phyloP scores from a whole-genome alignment of 1,284 basidiomycete genomes.

The Cronartium quercuum region DNA sequence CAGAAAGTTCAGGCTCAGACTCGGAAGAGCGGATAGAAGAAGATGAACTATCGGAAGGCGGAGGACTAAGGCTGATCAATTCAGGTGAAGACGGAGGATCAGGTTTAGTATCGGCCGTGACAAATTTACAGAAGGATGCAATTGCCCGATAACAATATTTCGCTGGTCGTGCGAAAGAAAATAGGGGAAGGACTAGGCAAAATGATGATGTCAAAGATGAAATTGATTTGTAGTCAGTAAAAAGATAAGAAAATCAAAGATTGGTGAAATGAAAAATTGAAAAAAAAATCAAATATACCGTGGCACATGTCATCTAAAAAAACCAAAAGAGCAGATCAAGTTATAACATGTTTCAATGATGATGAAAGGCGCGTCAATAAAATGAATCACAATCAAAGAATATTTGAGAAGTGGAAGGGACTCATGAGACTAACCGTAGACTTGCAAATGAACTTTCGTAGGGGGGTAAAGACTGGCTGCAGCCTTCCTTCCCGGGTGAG shows the following conservation, averaged over 20 bases:
- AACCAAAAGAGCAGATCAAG: too few relatives aligned
- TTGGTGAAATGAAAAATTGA: not conserved
- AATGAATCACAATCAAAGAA: not conserved
- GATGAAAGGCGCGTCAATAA: not conserved
- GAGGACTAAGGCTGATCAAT: not conserved
- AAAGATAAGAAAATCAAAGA: conserved; percentile 39
- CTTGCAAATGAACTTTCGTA: conserved; percentile 84
- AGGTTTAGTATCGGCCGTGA: conserved; percentile 44
- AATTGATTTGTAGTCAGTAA: conserved; percentile 52
- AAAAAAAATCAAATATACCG: not conserved
- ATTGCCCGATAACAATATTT: conserved; percentile 51
- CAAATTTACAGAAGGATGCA: conserved; percentile 49
- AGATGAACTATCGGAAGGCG: not conserved
- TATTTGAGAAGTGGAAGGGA: conserved; percentile 29
- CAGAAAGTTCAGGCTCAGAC: not conserved
- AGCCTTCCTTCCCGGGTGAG: conserved; percentile 43
- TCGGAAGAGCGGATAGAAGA: not conserved
- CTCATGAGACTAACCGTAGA: conserved; percentile 49
- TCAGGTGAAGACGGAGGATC: conserved; percentile 12
- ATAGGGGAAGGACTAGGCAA: conserved; percentile 53
- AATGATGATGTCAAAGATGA: not conserved
- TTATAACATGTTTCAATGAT: not conserved
- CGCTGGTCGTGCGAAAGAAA: conserved; percentile 51
- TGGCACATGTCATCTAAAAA: conserved; percentile 33
- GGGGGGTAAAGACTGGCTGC: conserved; percentile 52